A percentile compares a stretch with the other conserved stretches of the same genome.
Conservation (phyloP, 2,329 filamentous ascomycete genomes). For the Cryoendolithus antarcticus region DNA sequence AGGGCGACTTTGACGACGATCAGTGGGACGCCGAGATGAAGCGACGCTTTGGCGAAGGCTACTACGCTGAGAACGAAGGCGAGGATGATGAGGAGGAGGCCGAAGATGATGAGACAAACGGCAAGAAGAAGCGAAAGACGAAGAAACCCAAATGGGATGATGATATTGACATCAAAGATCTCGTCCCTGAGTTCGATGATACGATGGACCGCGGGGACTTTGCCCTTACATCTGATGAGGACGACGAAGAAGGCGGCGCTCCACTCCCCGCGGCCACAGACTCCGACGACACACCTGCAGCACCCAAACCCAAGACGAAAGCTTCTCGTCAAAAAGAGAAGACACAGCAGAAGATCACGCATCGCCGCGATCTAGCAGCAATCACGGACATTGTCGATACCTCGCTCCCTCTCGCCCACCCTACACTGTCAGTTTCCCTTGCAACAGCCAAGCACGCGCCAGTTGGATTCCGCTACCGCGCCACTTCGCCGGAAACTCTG, state of each 20-base stretch:
- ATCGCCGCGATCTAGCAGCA: conserved; percentile 68
- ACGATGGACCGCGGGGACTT: conserved; percentile 42
- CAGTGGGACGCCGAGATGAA: conserved; percentile 87
- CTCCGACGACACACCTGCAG: conserved; percentile 26
- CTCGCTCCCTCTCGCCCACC: conserved; percentile 57
- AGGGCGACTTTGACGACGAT: conserved; percentile 78
- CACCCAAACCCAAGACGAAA: conserved; percentile 27
- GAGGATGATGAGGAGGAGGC: conserved; percentile 29
- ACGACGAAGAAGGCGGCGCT: conserved; percentile 25
- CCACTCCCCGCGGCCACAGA: conserved; percentile 23
- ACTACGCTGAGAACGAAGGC: conserved; percentile 60
- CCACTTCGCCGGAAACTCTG: conserved; percentile 81
- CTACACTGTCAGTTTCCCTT: conserved; percentile 27
- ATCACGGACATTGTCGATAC: conserved; percentile 79
- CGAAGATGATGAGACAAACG: conserved; percentile 27
- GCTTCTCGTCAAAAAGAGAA: conserved; percentile 33
- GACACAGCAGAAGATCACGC: conserved; percentile 52
- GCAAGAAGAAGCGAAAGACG: conserved; percentile 43
- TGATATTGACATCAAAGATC: conserved; percentile 91
- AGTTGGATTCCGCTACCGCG: conserved; percentile 74
- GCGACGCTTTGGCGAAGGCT: conserved; percentile 76
- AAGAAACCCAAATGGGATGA: conserved; percentile 92
- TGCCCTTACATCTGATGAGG: conserved; percentile 43
- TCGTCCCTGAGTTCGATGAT: conserved; percentile 76
- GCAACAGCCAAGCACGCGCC: conserved; percentile 36